Evolutionary conservation across 139 green algal species (phyloP).

Genomic region (Nannochloris sp.): DNA sequence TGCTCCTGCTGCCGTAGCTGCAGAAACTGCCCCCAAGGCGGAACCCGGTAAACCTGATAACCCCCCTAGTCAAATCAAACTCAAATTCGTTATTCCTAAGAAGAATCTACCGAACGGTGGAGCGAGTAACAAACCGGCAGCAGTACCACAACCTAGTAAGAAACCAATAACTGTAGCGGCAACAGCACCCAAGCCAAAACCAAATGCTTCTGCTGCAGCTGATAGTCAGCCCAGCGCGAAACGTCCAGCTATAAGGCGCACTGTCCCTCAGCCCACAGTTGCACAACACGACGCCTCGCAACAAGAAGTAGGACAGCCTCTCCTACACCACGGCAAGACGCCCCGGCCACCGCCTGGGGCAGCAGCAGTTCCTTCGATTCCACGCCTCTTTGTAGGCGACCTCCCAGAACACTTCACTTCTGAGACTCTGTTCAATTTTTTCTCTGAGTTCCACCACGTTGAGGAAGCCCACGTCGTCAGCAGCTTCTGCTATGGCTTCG

Average conservation of each 20-base stretch:
- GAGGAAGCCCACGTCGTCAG: constrained; percentile 26
- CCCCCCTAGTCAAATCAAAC: background rate
- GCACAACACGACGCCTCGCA: constrained; percentile 2
- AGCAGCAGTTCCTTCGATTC: background rate
- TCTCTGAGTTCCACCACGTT: constrained; percentile 15
- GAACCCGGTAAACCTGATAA: background rate
- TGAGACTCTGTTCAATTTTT: constrained; percentile 26
- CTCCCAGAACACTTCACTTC: constrained; percentile 33
- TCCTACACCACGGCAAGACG: no score
- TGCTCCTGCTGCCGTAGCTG: background rate
- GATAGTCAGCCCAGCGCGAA: background rate
- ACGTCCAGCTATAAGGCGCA: constrained; percentile 5
- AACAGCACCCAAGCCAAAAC: background rate
- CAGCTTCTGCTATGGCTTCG: constrained; percentile 39
- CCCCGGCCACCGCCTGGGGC: background rate
- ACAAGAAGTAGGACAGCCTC: constrained; percentile 1
- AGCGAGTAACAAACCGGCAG: background rate
- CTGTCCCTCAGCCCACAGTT: background rate
- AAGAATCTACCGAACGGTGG: background rate
- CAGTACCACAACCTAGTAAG: background rate
- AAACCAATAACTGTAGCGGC: background rate
- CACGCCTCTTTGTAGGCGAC: constrained; percentile 48
- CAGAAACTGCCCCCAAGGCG: background rate
- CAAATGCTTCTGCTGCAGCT: background rate
- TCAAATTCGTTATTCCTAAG: constrained; percentile 31